Evolutionary conservation across 257 asterid species (phyloP).

Genomic region (Solanum phureja): DNA sequence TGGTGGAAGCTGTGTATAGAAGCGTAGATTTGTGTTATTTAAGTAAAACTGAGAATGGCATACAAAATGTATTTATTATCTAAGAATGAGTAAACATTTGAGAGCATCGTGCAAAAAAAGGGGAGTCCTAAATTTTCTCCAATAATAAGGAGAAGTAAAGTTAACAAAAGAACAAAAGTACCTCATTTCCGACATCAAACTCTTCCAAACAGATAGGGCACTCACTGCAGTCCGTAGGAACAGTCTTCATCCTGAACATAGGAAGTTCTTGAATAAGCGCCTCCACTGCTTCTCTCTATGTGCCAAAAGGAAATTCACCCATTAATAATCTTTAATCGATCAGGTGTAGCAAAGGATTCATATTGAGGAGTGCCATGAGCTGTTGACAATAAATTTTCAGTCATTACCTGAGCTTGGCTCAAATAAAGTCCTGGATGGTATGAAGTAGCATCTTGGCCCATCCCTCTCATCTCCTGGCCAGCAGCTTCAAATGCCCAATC

Average conservation of each 20-base stretch:
- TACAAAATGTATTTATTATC: not conserved
- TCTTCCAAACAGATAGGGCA: constrained; percentile 96
- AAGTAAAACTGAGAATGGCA: not conserved
- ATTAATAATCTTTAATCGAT: not conserved
- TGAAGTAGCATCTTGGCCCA: constrained; percentile 65
- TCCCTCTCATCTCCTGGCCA: constrained; percentile 71
- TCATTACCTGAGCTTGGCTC: constrained; percentile 61
- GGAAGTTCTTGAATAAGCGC: constrained; percentile 97
- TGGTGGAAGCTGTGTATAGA: not conserved
- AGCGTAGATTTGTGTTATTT: not conserved
- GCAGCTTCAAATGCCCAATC: constrained; percentile 84
- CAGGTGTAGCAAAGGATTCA: not conserved
- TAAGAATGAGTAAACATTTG: not conserved
- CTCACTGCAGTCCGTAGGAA: constrained; percentile 92
- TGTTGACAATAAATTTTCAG: not conserved
- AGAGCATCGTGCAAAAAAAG: not conserved
- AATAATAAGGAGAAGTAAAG: not conserved
- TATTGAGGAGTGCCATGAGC: not conserved
- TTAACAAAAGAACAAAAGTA: not conserved
- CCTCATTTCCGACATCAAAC: constrained; percentile 89
- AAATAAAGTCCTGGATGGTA: constrained; percentile 66
- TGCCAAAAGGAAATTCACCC: not conserved
- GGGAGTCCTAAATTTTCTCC: not conserved
- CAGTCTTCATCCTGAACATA: constrained; percentile 77
- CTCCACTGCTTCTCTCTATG: constrained; percentile 93